A percentile compares a stretch with the other conserved stretches of the same genome.
phyloP scores from a whole-genome alignment of 73 alveolate genomes.

The Stentor coeruleus region DNA sequence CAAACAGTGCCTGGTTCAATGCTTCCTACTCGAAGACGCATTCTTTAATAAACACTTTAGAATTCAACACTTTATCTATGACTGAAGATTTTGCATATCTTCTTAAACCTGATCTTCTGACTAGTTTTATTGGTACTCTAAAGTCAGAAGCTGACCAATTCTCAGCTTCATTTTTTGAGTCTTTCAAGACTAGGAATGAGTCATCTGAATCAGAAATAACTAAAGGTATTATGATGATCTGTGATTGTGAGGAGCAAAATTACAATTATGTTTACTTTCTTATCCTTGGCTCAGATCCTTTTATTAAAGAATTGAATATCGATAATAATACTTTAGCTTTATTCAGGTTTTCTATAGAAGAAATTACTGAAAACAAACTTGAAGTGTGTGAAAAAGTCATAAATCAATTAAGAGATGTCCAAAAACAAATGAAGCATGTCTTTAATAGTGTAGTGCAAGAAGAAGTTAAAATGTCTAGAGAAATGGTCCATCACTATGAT shows the following conservation, averaged over 20 bases:
- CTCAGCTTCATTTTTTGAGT: background rate
- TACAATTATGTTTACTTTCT: background rate
- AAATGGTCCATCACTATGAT: background rate
- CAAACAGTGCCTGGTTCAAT: background rate
- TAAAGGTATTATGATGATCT: background rate
- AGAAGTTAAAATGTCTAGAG: background rate
- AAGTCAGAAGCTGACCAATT: background rate
- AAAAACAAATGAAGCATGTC: background rate
- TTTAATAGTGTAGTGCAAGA: background rate
- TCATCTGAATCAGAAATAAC: background rate
- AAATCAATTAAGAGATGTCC: background rate
- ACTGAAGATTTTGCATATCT: background rate
- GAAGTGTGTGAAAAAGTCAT: background rate
- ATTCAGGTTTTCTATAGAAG: background rate
- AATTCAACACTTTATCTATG: background rate
- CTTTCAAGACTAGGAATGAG: background rate
- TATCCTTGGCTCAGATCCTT: constrained; percentile 2
- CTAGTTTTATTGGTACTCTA: background rate
- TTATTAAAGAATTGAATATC: background rate
- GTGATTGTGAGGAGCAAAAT: background rate
- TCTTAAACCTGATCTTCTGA: background rate
- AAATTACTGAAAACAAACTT: background rate
- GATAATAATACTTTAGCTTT: background rate
- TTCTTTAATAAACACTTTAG: background rate
- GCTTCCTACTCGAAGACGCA: background rate